Base-by-base conservation (phyloP, 805 yeast genomes). In the Starmerella powellii region DNA sequence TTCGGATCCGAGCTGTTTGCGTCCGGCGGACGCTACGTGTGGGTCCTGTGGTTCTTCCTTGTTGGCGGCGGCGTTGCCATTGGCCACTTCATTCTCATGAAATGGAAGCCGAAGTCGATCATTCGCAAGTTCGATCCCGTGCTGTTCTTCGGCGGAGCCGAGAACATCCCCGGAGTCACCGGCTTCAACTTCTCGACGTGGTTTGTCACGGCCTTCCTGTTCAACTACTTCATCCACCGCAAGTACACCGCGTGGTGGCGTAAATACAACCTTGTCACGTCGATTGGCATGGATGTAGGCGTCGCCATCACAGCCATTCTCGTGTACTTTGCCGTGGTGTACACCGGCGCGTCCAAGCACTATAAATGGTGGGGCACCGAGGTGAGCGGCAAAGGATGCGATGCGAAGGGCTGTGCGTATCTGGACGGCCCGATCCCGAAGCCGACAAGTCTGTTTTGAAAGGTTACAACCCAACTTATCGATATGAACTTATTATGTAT, bases 131-230 rank as follows among this genome's bases (percentile, higher is more conserved):
- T 77, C 52, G 78, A 77, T 46, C 78, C 82, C 53, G 83, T 85
- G 1, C 76, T 78, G 8, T 78, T 83, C 44, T 70, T 81, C 51
- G 65, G 68, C 13, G 72, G 74, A 5, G 64, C 73, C 11, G 78
- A 76, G 38, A 66, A 68, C 50, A 74, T 78, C 53, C 86, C 88
- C n/a, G 85, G 87, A 38, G 78, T 80, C 33, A 78, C 86, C 3
- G 76, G 80, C 23, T 78, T 76, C 59, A 77, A 77, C 58, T 77
- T 74, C 58, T 68, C 72, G 21, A 61, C 75, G 4, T 78, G 71
- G 62, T 72, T 76, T 49, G 56, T 65, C 34, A 65, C 49, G 29
- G 79, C 81, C 6, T 69, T 67, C 48, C 42, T 66, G 8, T 79
- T 79, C 64, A 76, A 75, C 64, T 75, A 66, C 59, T 63, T 64